A percentile compares a stretch with the other conserved stretches of the same genome.
phyloP scores from a whole-genome alignment of 192 early-diverging fungal genomes.

The Entomortierella lignicola region DNA sequence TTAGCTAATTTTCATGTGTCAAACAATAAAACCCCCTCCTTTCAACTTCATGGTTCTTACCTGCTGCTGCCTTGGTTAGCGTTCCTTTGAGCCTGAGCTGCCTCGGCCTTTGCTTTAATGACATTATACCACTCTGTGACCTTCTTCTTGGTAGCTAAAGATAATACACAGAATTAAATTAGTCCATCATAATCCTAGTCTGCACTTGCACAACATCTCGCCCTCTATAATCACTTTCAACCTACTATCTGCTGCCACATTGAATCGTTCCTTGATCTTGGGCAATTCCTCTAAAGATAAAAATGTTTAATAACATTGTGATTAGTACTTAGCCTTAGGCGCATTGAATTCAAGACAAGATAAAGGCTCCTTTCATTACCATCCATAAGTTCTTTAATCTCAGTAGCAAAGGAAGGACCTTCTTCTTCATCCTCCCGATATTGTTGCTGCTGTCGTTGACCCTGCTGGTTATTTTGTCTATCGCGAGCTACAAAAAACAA shows the following conservation, averaged over 20 bases:
- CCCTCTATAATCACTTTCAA: not conserved
- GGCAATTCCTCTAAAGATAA: slow-evolving; percentile 60
- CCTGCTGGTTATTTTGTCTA: slow-evolving; percentile 38
- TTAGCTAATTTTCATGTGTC: too few relatives aligned
- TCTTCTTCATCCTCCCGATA: too few relatives aligned
- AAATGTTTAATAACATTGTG: not conserved
- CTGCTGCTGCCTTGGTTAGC: slow-evolving; percentile 5
- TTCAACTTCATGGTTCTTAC: not conserved
- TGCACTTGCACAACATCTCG: not conserved
- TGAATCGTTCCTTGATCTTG: slow-evolving; percentile 67
- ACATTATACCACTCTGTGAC: slow-evolving; percentile 66
- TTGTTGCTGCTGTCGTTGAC: slow-evolving; percentile 55
- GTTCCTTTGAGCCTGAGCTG: slow-evolving; percentile 28
- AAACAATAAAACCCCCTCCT: not conserved
- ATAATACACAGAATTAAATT: not conserved
- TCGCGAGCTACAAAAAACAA: slow-evolving; percentile 27
- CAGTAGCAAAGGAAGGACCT: slow-evolving; percentile 35
- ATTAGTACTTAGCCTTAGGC: not conserved
- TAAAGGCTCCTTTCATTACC: slow-evolving; percentile 16
- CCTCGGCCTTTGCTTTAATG: slow-evolving; percentile 54
- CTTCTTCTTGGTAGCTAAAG: slow-evolving; percentile 69
- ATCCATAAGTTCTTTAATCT: slow-evolving; percentile 56
- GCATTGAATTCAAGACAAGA: too few relatives aligned
- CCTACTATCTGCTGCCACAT: slow-evolving; percentile 66
- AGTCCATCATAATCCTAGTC: not conserved